These are phyloP conservation scores for Thermoascus crustaceus DNA, from an alignment of 2,329 filamentous ascomycete genomes.

Conservation along the genomic window DNA sequence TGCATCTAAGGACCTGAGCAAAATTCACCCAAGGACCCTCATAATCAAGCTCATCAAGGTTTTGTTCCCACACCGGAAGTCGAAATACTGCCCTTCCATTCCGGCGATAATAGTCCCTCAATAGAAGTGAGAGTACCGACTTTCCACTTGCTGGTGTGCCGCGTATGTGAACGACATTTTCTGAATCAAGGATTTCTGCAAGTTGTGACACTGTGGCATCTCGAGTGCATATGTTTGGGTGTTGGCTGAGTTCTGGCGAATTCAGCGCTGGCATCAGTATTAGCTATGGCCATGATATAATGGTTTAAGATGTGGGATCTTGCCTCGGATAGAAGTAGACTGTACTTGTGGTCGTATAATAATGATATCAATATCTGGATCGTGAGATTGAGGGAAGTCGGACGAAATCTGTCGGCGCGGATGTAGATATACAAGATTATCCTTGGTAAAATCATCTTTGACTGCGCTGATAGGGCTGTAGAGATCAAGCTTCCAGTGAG, in stretches of 20 bases:
- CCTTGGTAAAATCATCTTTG: slow-evolving; percentile 2
- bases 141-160: slow-evolving; percentile 3
- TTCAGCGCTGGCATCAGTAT: background rate
- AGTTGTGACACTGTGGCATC: slow-evolving; percentile 1
- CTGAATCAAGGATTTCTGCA: slow-evolving; percentile 2
- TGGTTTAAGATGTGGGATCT: slow-evolving; percentile 3
- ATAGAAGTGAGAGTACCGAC: slow-evolving; percentile 1
- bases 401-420: slow-evolving; percentile 3
- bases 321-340: slow-evolving; percentile 2
- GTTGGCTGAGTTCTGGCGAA: too few species aligned
- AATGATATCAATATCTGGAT: slow-evolving; percentile 5
- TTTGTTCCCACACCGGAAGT: background rate
- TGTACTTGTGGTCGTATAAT: slow-evolving; percentile 3
- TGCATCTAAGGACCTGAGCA: too few species aligned
- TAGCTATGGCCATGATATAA: slow-evolving; percentile 2
- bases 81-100: slow-evolving; percentile 1
- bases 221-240: too few species aligned
- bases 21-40: too few species aligned
- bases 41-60: too few species aligned
- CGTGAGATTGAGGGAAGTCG: slow-evolving; percentile 5
- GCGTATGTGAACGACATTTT: slow-evolving; percentile 2
- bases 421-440: slow-evolving; percentile 5
- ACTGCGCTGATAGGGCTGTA: slow-evolving; percentile 3
- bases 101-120: slow-evolving; percentile 3
- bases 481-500: slow-evolving; percentile 3